phyloP scores from a whole-genome alignment of 1,139 yeast genomes.

The Arxiozyma slooffiae region DNA sequence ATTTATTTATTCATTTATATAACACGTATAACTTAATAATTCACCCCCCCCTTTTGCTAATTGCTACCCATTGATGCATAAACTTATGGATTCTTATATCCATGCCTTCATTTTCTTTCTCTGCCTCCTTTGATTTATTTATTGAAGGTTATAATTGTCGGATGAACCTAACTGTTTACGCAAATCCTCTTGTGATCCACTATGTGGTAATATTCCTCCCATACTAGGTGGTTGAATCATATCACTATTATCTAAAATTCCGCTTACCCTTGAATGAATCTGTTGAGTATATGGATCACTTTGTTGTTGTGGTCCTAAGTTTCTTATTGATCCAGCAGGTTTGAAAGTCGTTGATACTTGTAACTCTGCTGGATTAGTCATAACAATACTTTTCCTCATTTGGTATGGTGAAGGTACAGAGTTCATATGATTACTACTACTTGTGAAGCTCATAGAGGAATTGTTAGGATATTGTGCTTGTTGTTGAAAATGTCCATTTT shows the following conservation, averaged over 20 bases:
- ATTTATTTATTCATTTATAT: too few relatives aligned
- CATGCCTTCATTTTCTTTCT: background rate
- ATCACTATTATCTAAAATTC: constrained; percentile 22
- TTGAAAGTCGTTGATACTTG: constrained; percentile 45
- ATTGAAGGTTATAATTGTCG: constrained; percentile 23
- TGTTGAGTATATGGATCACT: constrained; percentile 11
- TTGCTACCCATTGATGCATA: background rate
- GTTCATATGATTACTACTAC: constrained; percentile 15
- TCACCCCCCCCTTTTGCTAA: too few relatives aligned
- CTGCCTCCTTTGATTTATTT: constrained; percentile 3
- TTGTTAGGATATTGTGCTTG: constrained; percentile 6
- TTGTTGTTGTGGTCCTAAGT: constrained; percentile 17
- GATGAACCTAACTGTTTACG: constrained; percentile 34
- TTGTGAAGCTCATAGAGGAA: constrained; percentile 7
- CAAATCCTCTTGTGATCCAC: constrained; percentile 33
- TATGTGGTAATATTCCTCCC: constrained; percentile 29
- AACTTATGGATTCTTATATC: background rate
- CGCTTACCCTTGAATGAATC: constrained; percentile 21
- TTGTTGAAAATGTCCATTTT: background rate
- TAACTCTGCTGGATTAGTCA: constrained; percentile 66
- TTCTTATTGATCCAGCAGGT: constrained; percentile 54
- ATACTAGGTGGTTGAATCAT: constrained; percentile 22
- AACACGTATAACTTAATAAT: background rate
- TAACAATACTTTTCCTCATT: constrained; percentile 59
- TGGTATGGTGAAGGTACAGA: constrained; percentile 33